These are phyloP conservation scores for Fusarium sp. DNA, from an alignment of 2,329 filamentous ascomycete species.

Conservation along the genomic window DNA sequence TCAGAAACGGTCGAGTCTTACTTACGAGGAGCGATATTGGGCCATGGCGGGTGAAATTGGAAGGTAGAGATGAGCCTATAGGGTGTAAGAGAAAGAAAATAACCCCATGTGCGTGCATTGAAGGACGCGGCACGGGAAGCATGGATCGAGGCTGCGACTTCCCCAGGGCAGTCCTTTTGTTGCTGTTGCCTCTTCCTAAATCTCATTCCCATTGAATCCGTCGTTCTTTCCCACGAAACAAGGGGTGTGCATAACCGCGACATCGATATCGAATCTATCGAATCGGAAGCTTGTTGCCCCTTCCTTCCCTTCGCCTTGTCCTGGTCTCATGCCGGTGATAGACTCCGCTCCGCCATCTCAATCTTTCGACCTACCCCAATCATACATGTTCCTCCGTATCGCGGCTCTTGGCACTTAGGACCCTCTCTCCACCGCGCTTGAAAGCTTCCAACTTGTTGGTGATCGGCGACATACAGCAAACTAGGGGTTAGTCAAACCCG, in stretches of 20 bases:
- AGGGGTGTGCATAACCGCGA: constrained; percentile 37
- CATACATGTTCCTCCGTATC: constrained; percentile 43
- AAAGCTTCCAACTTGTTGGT: constrained; percentile 15
- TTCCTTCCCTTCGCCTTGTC: constrained; percentile 24
- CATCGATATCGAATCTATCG: constrained; percentile 11
- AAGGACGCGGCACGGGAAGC: constrained; percentile 11
- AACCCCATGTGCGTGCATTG: background rate
- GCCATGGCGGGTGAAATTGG: background rate
- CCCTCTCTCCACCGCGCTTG: constrained; percentile 31
- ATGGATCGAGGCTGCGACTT: constrained; percentile 1
- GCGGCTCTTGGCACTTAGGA: constrained; percentile 36
- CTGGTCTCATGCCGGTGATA: constrained; percentile 20
- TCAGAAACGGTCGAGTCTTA: constrained; percentile 17
- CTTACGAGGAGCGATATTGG: constrained; percentile 6
- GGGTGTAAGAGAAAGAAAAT: background rate
- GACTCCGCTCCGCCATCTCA: constrained; percentile 29
- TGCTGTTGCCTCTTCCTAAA: constrained; percentile 14
- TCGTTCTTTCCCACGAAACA: constrained; percentile 27
- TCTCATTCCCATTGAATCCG: constrained; percentile 15
- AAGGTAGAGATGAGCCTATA: background rate
- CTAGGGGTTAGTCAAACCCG: constrained; percentile 19
- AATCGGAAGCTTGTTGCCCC: constrained; percentile 29
- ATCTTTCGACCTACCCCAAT: constrained; percentile 39
- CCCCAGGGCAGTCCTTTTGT: constrained; percentile 7
- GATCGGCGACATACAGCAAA: constrained; percentile 31